These are phyloP conservation scores for Penicillium sp. DNA, from an alignment of 2,329 filamentous ascomycete genomes.

Conservation along the genomic window DNA sequence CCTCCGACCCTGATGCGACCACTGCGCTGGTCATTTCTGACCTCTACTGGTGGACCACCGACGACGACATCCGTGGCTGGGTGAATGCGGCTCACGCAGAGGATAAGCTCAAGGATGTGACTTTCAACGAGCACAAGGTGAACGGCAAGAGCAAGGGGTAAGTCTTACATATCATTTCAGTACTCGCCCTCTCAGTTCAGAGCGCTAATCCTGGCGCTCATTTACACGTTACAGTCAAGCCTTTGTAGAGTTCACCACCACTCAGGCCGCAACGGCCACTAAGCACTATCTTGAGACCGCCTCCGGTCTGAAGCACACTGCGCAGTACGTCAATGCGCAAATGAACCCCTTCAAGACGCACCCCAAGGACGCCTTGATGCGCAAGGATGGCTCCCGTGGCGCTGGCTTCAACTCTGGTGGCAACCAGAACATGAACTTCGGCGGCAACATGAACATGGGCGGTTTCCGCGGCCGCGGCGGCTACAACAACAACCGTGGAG, in stretches of 20 bases:
- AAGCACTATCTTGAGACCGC: conserved; percentile 80
- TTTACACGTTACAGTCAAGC: conserved; percentile 63
- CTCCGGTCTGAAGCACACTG: conserved; percentile 67
- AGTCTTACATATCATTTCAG: conserved; percentile 33
- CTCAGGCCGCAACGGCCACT: conserved; percentile 82
- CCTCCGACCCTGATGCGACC: conserved; percentile 65
- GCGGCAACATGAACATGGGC: conserved; percentile 49
- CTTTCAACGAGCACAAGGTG: conserved; percentile 97
- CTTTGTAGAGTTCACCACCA: conserved; percentile 82
- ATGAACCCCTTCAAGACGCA: conserved; percentile 89
- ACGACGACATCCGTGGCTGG: conserved; percentile 93
- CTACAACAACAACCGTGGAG: conserved; percentile 52
- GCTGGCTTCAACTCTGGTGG: conserved; percentile 51
- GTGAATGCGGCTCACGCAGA: conserved; percentile 79
- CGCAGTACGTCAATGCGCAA: conserved; percentile 76
- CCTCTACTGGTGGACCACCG: conserved; percentile 94
- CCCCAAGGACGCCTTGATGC: conserved; percentile 82
- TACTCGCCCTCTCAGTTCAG: neutral
- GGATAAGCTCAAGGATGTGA: conserved; percentile 85
- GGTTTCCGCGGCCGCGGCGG: conserved; percentile 61
- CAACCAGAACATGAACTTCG: conserved; percentile 43
- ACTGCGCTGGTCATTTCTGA: conserved; percentile 85
- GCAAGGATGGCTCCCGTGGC: conserved; percentile 68
- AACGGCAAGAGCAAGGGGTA: conserved; percentile 99
- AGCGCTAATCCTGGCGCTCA: neutral